A percentile compares a stretch with the other conserved stretches of the same genome.
Conservation (phyloP, 2,329 filamentous ascomycete genomes). For the Sporothrix variecibatus region DNA sequence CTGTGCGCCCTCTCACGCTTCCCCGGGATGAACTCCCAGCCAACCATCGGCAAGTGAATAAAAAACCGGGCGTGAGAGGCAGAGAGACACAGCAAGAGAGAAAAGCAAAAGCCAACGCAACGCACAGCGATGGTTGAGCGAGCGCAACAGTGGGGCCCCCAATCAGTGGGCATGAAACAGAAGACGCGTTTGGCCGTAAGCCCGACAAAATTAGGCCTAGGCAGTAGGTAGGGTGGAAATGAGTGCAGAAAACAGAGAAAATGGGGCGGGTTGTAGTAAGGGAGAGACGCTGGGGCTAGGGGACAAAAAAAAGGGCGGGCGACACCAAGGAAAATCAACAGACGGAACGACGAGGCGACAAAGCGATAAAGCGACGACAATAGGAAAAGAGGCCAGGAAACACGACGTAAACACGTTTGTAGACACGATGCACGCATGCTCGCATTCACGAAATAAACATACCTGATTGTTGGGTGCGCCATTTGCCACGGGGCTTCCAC, state of each 20-base stretch:
- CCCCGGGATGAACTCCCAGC: constrained; percentile 15
- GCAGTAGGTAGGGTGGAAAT: constrained; percentile 22
- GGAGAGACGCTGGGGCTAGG: not conserved
- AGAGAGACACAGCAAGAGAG: not conserved
- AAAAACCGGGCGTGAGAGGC: constrained; percentile 11
- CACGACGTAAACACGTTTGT: constrained; percentile 20
- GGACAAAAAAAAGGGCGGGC: not conserved
- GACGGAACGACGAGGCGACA: not conserved
- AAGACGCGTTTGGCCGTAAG: constrained; percentile 30
- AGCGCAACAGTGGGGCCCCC: constrained; percentile 23
- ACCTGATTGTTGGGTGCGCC: constrained; percentile 57
- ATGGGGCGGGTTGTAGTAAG: constrained; percentile 8
- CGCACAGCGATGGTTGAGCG: constrained; percentile 5
- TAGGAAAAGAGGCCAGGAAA: constrained; percentile 23
- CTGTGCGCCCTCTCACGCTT: not conserved
- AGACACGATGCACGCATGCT: not conserved
- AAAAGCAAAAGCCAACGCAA: not conserved
- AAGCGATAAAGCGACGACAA: not conserved
- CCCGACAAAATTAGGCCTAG: constrained; percentile 24
- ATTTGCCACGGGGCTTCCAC: constrained; percentile 62
- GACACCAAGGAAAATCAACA: not conserved
- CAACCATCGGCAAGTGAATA: constrained; percentile 20
- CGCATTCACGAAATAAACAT: constrained; percentile 38
- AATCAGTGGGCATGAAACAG: constrained; percentile 28
- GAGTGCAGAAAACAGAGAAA: constrained; percentile 12